phyloP scores from a whole-genome alignment of 148 eudicot species.

The Selenicereus undatus region DNA sequence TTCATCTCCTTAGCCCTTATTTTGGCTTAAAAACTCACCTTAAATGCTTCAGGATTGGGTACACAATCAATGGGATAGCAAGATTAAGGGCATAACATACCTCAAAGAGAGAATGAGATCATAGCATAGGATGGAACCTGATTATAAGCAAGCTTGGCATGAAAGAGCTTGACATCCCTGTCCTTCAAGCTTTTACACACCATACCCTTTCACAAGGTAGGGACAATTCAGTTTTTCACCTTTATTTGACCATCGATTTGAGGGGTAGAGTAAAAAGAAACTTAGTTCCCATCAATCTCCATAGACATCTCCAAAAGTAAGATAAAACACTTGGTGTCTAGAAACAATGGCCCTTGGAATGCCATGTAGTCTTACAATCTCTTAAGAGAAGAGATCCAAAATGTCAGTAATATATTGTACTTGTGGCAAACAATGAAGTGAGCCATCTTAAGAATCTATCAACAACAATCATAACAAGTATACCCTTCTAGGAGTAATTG shows the following conservation, averaged over 20 bases:
- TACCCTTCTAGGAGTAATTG: neutral
- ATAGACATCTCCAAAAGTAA: neutral
- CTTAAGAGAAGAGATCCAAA: neutral
- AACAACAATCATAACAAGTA: neutral
- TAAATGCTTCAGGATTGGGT: neutral
- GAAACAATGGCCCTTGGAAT: neutral
- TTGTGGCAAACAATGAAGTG: neutral
- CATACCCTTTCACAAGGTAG: neutral
- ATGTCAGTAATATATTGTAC: neutral
- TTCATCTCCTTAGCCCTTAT: neutral
- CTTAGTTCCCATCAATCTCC: neutral
- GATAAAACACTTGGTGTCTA: neutral
- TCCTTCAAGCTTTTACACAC: neutral
- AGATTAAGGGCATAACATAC: neutral
- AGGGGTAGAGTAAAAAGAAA: too few species aligned
- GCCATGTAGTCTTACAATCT: neutral
- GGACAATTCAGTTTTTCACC: too few species aligned
- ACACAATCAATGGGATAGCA: neutral
- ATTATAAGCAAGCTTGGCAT: neutral
- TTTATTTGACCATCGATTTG: neutral
- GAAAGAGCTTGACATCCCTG: neutral
- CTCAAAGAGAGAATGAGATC: neutral
- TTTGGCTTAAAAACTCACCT: neutral
- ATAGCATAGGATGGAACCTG: too few species aligned
- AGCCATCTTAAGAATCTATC: neutral